Evolutionary conservation across 306 rosid genomes (phyloP).

Genomic region (Abrus precatorius): DNA sequence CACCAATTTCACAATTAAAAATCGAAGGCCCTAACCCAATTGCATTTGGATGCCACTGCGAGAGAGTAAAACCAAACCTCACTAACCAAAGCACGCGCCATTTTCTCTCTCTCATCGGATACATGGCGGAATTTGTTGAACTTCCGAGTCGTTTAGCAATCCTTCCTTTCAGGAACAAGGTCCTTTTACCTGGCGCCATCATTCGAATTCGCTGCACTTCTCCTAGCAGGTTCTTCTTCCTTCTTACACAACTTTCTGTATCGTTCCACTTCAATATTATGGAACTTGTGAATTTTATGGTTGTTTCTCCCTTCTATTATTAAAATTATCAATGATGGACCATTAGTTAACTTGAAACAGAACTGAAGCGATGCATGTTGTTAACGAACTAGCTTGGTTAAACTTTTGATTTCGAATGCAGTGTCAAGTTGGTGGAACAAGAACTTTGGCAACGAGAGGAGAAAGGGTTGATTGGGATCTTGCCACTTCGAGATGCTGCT

Average conservation of each 20-base stretch:
- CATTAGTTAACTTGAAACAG: conserved; percentile 3
- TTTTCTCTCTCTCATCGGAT: neutral
- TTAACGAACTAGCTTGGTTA: conserved; percentile 29
- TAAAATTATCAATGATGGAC: neutral
- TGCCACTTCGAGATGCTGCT: conserved; percentile 90
- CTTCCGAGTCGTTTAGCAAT: conserved; percentile 94
- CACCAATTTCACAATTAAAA: conserved; percentile 23
- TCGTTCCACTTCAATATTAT: neutral
- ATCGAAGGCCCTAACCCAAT: neutral
- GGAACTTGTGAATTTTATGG: too few relatives aligned
- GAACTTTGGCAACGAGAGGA: conserved; percentile 99
- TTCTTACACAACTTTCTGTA: neutral
- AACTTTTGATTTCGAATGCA: conserved; percentile 41
- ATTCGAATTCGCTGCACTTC: conserved; percentile 99
- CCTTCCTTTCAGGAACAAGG: conserved; percentile 98
- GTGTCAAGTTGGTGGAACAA: conserved; percentile 98
- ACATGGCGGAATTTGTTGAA: conserved; percentile 91
- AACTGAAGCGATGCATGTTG: conserved; percentile 26
- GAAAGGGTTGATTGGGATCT: conserved; percentile 96
- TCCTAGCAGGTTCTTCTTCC: conserved; percentile 71
- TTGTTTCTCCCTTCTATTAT: neutral
- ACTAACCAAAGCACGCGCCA: neutral
- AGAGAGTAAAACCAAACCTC: neutral
- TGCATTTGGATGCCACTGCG: conserved; percentile 6
- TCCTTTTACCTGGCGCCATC: conserved; percentile 94